These are phyloP conservation scores for Penicillium glabrum DNA, from an alignment of 2,329 filamentous ascomycete species.

Conservation along the genomic window DNA sequence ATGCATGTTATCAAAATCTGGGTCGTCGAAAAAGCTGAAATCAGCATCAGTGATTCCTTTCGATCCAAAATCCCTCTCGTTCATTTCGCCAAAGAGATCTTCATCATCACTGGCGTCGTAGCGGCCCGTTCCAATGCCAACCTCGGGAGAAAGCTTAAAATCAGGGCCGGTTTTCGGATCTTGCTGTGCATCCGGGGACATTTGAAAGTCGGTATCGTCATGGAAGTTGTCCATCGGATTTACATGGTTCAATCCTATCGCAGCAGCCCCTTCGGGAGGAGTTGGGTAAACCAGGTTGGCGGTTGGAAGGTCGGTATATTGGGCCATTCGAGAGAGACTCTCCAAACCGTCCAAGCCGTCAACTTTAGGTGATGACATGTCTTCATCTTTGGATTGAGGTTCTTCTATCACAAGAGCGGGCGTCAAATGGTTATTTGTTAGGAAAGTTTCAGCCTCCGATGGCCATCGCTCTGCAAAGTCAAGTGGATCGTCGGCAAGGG, in stretches of 20 bases:
- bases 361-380: conserved; percentile 21
- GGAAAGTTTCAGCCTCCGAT: conserved; percentile 21
- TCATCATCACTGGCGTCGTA: conserved; percentile 49
- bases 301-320: conserved; percentile 42
- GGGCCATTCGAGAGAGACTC: conserved; percentile 39
- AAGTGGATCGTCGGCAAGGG: conserved; percentile 37
- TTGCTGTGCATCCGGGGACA: conserved; percentile 17
- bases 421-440: conserved; percentile 21
- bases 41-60: conserved; percentile 62
- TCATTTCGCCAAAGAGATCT: conserved; percentile 60
- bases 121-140: conserved; percentile 38
- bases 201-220: conserved; percentile 29
- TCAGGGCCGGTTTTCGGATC: conserved; percentile 15
- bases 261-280: conserved; percentile 50
- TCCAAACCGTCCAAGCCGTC: conserved; percentile 33
- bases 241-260: conserved; percentile 29
- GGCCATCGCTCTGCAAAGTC: conserved; percentile 46
- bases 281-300: conserved; percentile 53
- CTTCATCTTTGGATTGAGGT: conserved; percentile 24
- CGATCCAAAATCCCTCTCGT: conserved; percentile 54
- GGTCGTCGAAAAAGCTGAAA: conserved; percentile 65
- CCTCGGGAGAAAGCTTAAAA: conserved; percentile 22
- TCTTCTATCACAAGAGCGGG: conserved; percentile 20
- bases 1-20: conserved; percentile 35
- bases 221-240: conserved; percentile 31